Conservation (phyloP, 2,329 filamentous ascomycete genomes). For the Diaporthe ampelina region DNA sequence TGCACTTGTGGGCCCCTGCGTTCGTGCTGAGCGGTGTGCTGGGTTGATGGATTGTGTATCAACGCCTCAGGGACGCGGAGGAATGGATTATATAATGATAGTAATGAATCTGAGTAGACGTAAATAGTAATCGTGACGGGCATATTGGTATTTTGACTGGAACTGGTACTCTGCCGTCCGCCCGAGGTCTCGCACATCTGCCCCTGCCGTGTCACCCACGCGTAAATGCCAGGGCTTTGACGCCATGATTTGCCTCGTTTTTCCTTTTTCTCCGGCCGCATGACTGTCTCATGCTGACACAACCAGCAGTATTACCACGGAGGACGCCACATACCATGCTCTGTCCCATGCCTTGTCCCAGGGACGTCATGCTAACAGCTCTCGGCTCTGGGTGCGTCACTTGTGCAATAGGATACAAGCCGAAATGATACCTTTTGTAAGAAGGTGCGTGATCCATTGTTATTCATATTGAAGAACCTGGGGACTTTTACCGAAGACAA, state of each 20-base stretch:
- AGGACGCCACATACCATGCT: not conserved
- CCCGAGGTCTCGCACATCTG: not conserved
- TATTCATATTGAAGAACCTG: no score
- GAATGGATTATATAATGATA: not conserved
- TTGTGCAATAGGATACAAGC: no score
- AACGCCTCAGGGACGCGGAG: not conserved
- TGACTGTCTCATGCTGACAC: conserved; percentile 12
- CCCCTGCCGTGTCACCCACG: not conserved
- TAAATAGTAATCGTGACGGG: not conserved
- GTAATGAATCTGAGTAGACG: conserved; percentile 5
- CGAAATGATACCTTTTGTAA: no score
- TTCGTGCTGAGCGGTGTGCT: conserved; percentile 2
- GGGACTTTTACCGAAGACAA: no score
- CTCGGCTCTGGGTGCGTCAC: no score
- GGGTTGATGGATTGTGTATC: not conserved
- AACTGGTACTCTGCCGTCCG: not conserved
- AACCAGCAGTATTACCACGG: not conserved
- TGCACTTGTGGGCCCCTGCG: not conserved
- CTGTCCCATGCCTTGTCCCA: not conserved
- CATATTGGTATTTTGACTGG: not conserved
- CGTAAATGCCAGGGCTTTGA: not conserved
- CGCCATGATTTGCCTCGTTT: not conserved
- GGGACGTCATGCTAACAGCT: not conserved
- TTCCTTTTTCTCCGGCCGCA: not conserved
- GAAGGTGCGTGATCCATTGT: no score